A percentile compares a stretch with the other conserved stretches of the same genome.
Conservation (phyloP, 2,329 filamentous ascomycete genomes). For the Exserohilum turcica region DNA sequence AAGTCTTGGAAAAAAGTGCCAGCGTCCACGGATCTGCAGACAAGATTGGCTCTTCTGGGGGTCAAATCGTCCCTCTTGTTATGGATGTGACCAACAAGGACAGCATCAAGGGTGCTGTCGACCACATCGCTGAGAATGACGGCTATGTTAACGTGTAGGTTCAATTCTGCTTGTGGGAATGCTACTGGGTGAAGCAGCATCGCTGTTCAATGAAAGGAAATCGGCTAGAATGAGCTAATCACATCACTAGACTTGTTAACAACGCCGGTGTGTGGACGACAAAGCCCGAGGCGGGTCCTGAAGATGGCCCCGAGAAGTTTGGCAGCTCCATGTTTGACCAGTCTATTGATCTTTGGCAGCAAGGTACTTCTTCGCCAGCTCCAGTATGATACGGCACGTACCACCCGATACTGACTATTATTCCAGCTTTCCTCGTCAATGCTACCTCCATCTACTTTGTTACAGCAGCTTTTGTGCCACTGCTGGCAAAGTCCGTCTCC, state of each 20-base stretch:
- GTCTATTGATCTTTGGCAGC: slow-evolving; percentile 1
- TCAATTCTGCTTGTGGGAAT: background rate
- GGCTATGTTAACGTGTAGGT: background rate
- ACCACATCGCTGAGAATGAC: background rate
- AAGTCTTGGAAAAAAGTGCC: slow-evolving; percentile 1
- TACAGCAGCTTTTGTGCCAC: background rate
- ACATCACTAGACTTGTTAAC: background rate
- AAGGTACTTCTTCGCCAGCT: background rate
- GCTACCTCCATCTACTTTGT: background rate
- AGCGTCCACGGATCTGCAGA: background rate
- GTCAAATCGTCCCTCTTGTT: background rate
- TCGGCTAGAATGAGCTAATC: background rate
- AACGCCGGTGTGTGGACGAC: background rate
- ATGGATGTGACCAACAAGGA: background rate
- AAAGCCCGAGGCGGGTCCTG: background rate
- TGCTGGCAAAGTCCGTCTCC: background rate
- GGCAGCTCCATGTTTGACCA: background rate
- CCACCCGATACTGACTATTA: background rate
- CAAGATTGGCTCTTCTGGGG: background rate
- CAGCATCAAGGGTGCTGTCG: background rate
- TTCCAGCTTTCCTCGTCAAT: background rate
- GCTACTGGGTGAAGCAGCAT: background rate
- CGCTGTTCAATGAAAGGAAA: background rate
- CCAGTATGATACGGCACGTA: background rate
- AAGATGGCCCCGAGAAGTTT: background rate